A percentile compares a stretch with the other conserved stretches of the same genome.
These are phyloP conservation scores for Ehretia macrophylla DNA, from an alignment of 257 asterid genomes.

Conservation along the genomic window DNA sequence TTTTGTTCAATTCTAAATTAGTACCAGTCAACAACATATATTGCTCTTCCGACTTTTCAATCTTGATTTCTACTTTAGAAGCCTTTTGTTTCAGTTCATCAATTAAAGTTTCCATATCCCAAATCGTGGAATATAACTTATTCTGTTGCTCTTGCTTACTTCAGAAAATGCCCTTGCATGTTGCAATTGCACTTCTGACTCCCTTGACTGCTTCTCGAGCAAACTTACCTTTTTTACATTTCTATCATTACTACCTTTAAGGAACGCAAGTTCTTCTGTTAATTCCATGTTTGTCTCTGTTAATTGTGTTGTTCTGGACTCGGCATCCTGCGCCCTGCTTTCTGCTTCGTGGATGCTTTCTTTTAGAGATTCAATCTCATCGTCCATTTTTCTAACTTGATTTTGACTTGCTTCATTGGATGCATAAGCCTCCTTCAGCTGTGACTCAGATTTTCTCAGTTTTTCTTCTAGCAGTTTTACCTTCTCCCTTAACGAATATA, in stretches of 20 bases:
- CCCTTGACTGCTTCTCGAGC: conserved; percentile 67
- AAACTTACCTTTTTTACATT: conserved; percentile 47
- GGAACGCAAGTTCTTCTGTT: conserved; percentile 66
- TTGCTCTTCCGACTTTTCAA: conserved; percentile 59
- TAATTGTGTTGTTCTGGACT: conserved; percentile 42
- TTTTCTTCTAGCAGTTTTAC: no score
- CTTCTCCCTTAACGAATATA: conserved; percentile 39
- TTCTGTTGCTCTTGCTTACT: conserved; percentile 83
- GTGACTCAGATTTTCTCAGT: no score
- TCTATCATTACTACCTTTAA: conserved; percentile 58
- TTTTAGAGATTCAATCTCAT: no score
- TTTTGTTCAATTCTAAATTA: conserved; percentile 57
- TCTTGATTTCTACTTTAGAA: conserved; percentile 54
- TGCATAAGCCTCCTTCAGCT: no score
- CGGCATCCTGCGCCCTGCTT: conserved; percentile 35
- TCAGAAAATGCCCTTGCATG: conserved; percentile 71
- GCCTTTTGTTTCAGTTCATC: conserved; percentile 88
- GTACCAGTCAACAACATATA: conserved; percentile 48
- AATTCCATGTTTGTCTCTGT: conserved; percentile 70
- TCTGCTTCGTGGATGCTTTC: no score
- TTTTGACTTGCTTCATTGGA: no score
- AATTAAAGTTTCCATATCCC: conserved; percentile 94
- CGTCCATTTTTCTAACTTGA: no score
- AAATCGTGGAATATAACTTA: conserved; percentile 78
- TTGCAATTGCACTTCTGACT: conserved; percentile 61